Evolutionary conservation across 2,329 filamentous ascomycete genomes (phyloP), one percentile per base, ranked within the genome.

Genomic region (Cladophialophora carrionii): DNA sequence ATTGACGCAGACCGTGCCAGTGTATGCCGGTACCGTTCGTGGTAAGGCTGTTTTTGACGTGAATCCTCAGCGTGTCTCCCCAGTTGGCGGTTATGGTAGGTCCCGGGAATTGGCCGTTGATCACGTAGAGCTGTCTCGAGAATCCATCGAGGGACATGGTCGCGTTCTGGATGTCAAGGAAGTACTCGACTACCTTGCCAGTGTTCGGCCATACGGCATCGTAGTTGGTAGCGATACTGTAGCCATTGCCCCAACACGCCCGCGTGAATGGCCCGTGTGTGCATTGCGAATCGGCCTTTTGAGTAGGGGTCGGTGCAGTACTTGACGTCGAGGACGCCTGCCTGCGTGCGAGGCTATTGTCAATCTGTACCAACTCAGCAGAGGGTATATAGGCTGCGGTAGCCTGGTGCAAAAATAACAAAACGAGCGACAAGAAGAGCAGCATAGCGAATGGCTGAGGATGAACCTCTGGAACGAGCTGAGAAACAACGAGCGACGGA

Each of bases 61-160:
- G 83, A 17, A 87, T 76, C 12, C 75, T 71, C 3, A 88, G 76
- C 24, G 70, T 78, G 71, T 88, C 86, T 20, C 85, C 86, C 85
- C 85, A 88, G 73, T 87, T 83, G 17, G 85, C 88, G 66, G 83
- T 81, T 61, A 92, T 85, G 9, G 82, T 79, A 1, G 89, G 90
- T 0, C 88, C 90, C 0, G 89, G 89, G 66, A 85, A 88, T 53
- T 85, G 83, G 8, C 84, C 84, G 73, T 90, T 89, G 73, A 90
- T 26, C 79, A 81, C 67, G 60, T 68, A 68, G 24, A 81, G 77
- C 0, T 72, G 72, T 22, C 78, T 73, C 24, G 75, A 70, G 20
- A 79, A 75, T 4, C 82, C 82, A 73, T 84, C 81, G 1, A 79
- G 81, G 4, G 80, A 73, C 55, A 79, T 67, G 4, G 80, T 82